Evolutionary conservation across 768 basidiomycete species (phyloP).

Genomic region (Mycena vitilis): DNA sequence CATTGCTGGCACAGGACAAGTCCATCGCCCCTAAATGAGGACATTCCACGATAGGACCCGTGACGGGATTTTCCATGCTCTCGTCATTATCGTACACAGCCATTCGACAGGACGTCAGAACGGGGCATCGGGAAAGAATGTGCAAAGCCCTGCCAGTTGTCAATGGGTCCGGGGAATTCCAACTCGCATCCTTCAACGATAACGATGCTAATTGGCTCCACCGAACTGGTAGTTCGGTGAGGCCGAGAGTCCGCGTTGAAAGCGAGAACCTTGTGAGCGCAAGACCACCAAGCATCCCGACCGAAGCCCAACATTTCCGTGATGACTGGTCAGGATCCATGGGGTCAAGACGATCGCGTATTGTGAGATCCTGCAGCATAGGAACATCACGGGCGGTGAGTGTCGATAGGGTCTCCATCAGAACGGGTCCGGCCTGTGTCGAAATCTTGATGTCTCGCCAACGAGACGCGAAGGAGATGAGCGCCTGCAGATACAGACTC

Average conservation of each 20-base stretch:
- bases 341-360: background rate
- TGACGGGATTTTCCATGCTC: too few relatives aligned
- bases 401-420: background rate
- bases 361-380: background rate
- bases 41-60: background rate
- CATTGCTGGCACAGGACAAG: background rate
- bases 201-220: background rate
- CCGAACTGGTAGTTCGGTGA: background rate
- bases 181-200: too few relatives aligned
- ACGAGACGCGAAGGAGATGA: slow-evolving; percentile 5
- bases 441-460: background rate
- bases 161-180: too few relatives aligned
- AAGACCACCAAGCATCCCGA: background rate
- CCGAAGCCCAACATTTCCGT: background rate
- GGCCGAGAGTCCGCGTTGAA: background rate
- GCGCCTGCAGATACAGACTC: background rate
- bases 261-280: background rate
- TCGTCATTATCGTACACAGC: too few relatives aligned
- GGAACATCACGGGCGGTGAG: slow-evolving; percentile 1
- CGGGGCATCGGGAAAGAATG: background rate
- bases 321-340: background rate
- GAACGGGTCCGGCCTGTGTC: too few relatives aligned
- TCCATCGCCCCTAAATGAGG: background rate
- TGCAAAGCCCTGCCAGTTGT: background rate
- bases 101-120: background rate